phyloP scores from a whole-genome alignment of 108 stramenopile genomes.

The Hondaea fermentalgiana region DNA sequence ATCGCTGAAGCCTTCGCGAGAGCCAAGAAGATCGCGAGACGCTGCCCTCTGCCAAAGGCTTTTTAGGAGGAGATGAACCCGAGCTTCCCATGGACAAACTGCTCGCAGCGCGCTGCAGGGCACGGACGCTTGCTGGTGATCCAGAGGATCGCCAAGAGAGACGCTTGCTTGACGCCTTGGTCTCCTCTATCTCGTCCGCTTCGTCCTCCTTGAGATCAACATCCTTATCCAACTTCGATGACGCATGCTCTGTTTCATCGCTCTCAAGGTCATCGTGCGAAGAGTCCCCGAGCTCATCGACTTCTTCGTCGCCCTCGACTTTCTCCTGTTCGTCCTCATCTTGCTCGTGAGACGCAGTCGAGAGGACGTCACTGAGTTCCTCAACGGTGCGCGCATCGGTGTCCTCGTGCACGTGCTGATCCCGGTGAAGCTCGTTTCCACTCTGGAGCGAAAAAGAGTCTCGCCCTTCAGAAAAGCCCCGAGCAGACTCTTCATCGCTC shows the following conservation, averaged over 20 bases:
- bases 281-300: neutral
- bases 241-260: neutral
- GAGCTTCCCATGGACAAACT: neutral
- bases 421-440: too few relatives aligned
- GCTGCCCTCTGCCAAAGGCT: too few relatives aligned
- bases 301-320: neutral
- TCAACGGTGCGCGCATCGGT: neutral
- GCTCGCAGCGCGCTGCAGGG: neutral
- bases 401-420: neutral
- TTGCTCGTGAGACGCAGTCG: neutral
- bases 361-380: neutral
- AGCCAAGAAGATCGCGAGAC: neutral
- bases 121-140: neutral
- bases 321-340: neutral
- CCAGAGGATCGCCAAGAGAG: neutral
- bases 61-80: neutral
- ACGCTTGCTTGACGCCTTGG: too few relatives aligned
- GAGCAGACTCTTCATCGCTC: neutral
- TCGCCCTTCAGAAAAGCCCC: neutral
- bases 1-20: neutral
- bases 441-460: too few relatives aligned
- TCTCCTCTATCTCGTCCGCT: too few relatives aligned
- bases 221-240: too few relatives aligned
- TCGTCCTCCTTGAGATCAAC: too few relatives aligned
- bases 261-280: neutral